These are phyloP conservation scores for Monilinia vaccinii-corymbosi DNA, from an alignment of 2,329 filamentous ascomycete species.

Conservation along the genomic window DNA sequence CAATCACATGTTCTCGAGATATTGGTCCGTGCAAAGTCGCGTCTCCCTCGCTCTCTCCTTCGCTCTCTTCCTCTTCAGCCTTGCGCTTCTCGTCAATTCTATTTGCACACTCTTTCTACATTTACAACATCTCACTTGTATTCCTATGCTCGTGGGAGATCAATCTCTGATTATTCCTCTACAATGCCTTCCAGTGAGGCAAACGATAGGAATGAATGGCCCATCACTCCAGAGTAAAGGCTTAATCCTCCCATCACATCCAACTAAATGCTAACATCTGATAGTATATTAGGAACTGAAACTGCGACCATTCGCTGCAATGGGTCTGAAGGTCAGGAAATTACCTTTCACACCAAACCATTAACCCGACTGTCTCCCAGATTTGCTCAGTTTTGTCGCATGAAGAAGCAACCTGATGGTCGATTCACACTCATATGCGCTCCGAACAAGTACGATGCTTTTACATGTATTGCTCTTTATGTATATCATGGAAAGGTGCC, in stretches of 20 bases:
- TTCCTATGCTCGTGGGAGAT: not conserved
- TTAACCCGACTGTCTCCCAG: not conserved
- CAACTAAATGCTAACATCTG: not conserved
- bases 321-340: not conserved
- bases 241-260: not conserved
- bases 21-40: not conserved
- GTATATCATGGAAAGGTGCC: slow-evolving; percentile 1
- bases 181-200: not conserved
- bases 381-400: not conserved
- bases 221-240: slow-evolving; percentile 3
- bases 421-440: not conserved
- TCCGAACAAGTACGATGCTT: not conserved
- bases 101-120: not conserved
- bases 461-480: slow-evolving; percentile 1
- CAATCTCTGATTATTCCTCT: not conserved
- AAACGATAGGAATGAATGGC: not conserved
- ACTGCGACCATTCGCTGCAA: not conserved
- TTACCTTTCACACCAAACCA: slow-evolving; percentile 1
- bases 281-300: not conserved
- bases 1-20: slow-evolving; percentile 4
- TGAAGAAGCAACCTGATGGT: not conserved
- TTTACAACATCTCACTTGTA: not conserved
- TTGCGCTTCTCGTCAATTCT: not conserved
- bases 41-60: not conserved
- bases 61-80: not conserved